Evolutionary conservation across 2,329 filamentous ascomycete genomes (phyloP), one percentile per base, ranked within the genome.

Genomic region (Penicillium hesseltinei): DNA sequence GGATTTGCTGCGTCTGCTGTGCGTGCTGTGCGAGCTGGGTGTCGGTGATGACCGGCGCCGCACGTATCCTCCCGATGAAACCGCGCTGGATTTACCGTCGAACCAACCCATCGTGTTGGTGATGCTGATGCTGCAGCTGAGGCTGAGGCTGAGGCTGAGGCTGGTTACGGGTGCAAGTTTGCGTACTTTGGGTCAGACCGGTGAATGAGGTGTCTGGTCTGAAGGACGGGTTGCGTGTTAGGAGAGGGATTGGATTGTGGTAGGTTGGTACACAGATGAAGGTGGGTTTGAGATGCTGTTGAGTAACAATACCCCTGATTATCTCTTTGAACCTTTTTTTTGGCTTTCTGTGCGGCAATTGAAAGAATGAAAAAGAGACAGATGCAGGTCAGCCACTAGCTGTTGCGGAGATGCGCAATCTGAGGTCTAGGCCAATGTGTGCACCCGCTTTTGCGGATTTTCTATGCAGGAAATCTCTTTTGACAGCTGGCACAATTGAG

Each of bases 21-120:
- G 75, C 74, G 48, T 68, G 73, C 61, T 70, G 77, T 54, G 68
- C 67, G 33, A 68, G 69, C 42, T 72, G 71, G 49, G 35, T 4
- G 54, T 38, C 0, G 54, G 54, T 31, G 54, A 57, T 19, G 54
- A 53, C 36, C 54, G 73, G 51, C 69, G 71, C 40, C 69, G 71
- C 49, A 67, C 62, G 50, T 69, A 66, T 51, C 62, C 66, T 51
- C 66, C 56, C 42, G 69, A 68, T 23, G 72, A 71, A 13, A 69
- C 55, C 47, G 72, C 5, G 9, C 21, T 68, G 29, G 72, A 73
- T 55, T 60, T 64, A 58, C 75, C 75, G 62, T 79, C 75, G 59
- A 80, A 79, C 78, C 77, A 80, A 59, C 75, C 77, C 78, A 80
- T 80, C 44, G 57, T 67, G 55, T 13, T 25, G 25, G 35, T 48